Base-by-base conservation (phyloP, 2,329 filamentous ascomycete genomes). In the Orbilia ellipsospora region DNA sequence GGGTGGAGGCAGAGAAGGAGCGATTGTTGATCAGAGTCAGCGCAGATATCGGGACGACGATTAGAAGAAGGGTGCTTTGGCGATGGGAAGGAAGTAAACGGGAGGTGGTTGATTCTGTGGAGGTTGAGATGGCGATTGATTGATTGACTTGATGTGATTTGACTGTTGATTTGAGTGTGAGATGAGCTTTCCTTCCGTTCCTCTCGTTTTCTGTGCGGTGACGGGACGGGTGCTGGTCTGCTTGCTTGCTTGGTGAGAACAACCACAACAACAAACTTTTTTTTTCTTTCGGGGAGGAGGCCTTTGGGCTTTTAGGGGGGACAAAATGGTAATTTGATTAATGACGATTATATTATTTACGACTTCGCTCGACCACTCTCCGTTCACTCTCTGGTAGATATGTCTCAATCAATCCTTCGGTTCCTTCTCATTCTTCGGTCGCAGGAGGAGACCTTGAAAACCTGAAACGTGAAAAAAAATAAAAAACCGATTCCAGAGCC, bases 401-500 rank as follows among this genome's bases (percentile, higher is more conserved):
- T 48, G 44, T 48, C 44, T 15, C 13, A 18, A 48, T n/a, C 44
- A 12, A 13, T 5, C 44, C 31, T 36, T 36, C 31, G 31, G 31
- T 36, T 36, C 31, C 31, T 36, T 36, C 31, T 36, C 31, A 36
- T 36, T 36, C 31, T 36, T 48, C 15, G 13, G 1, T 18, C 31
- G 61, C 51, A 55, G 51, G 51, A 56, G 57, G 42, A 16, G 50
- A 42, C 54, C 65, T 62, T 48, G 56, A 57, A 62, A 72, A 72
- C 45, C 67, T 72, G 67, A 72, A 72, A 72, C 67, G 67, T 64
- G 66, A 55, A 68, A 54, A 57, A 7, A n/a, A 57, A 12, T 4
- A 45, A 18, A n/a, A 51, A 51, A 5, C 13, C 50, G 20, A 20
- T 10, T 48, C 42, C 16, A 15, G 12, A 18, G 44, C 44, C 44